Evolutionary conservation across 805 yeast genomes (phyloP), one percentile per base, ranked within the genome.

Genomic region (Nakazawaea wickerhamii): DNA sequence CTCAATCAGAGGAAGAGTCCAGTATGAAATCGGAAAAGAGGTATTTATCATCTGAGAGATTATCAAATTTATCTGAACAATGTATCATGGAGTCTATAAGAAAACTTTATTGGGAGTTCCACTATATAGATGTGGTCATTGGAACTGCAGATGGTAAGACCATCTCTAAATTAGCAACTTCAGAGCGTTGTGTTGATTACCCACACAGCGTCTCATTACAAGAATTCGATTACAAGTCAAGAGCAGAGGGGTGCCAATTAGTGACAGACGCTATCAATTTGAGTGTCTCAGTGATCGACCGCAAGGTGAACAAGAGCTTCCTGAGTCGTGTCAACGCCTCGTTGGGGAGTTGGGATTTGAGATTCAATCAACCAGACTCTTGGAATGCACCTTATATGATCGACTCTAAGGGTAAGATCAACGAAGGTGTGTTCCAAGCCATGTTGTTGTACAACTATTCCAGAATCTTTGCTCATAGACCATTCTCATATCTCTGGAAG

Each of bases 371-470:
- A 38, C 77, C 77, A 0, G 68, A 63, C 30, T 47, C 63, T 15
- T 68, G 64, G 46, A 57, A 60, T 40, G 55, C 68, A 8, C 76
- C 77, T 1, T 64, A 63, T 41, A 54, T 75, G 23, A 61, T 74
- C 10, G 63, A 66, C 47, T 50, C 61, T 13, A 56, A 57, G 47
- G 79, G 79, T 1, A 48, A 47, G 5, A 73, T 74, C 10, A 75
- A 75, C 50, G 78, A 75, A 44, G 80, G 79, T 22, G 70, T 73
- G 3, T 77, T 72, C 41, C 79, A 75, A 49, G 65, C 77, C 1
- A 60, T 70, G 8, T 59, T 73, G 43, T 54, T 75, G 54, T 59
- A 68, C 40, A 70, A 69, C 44, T 74, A 74, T 54, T 77, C 79
- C 1, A 71, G 70, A 47, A 71, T 75, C n/a, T 74, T 73, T 48